Percentiles rank a stretch among this genome's conserved stretches.
Conservation (phyloP, 1,284 basidiomycete genomes). For the Mrakiaceae sp. region DNA sequence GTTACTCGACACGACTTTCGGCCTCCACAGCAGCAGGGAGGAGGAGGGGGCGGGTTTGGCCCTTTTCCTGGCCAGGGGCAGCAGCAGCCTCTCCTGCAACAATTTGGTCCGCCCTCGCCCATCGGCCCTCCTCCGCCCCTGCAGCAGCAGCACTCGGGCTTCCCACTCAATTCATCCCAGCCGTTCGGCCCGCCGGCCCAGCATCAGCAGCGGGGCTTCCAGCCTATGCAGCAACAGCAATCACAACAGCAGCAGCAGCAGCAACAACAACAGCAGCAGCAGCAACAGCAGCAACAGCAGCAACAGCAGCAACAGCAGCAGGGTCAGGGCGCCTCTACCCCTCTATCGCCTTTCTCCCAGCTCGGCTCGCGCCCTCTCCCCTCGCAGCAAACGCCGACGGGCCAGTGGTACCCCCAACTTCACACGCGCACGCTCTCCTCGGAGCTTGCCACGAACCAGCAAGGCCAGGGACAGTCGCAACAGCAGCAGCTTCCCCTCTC, state of each 20-base stretch:
- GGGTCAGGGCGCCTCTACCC: slow-evolving; percentile 16
- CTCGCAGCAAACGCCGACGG: background rate
- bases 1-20: background rate
- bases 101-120: background rate
- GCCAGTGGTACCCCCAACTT: no score
- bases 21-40: background rate
- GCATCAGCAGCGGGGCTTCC: slow-evolving; percentile 17
- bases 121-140: slow-evolving; percentile 4
- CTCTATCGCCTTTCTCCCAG: slow-evolving; percentile 8
- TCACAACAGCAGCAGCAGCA: slow-evolving; percentile 14
- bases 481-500: slow-evolving; percentile 28
- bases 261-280: slow-evolving; percentile 15
- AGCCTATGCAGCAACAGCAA: slow-evolving; percentile 14
- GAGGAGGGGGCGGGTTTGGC: no score
- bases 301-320: slow-evolving; percentile 30
- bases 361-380: background rate
- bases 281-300: slow-evolving; percentile 13
- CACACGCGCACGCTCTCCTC: no score
- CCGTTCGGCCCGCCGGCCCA: slow-evolving; percentile 18
- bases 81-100: no score
- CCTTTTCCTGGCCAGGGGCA: no score
- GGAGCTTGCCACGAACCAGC: slow-evolving; percentile 1
- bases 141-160: slow-evolving; percentile 8
- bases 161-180: slow-evolving; percentile 17
- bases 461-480: slow-evolving; percentile 1